Conservation (phyloP, 2,329 filamentous ascomycete species). For the Exophiala mesophila region DNA sequence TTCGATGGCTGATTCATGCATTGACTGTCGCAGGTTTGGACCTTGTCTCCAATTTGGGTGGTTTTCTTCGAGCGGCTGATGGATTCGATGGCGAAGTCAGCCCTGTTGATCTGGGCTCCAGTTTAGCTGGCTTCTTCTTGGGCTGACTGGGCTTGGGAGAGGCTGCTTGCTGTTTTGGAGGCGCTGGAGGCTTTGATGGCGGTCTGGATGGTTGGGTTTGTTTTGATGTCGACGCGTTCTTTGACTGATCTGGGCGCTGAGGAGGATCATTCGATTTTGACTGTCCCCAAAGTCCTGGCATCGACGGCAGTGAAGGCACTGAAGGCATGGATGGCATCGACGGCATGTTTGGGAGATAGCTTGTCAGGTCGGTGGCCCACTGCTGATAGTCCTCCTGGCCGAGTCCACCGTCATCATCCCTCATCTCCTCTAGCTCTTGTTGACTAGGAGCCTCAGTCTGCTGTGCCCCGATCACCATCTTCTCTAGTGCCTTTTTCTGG, state of each 20-base stretch:
- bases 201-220: conserved; percentile 7
- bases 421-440: conserved; percentile 14
- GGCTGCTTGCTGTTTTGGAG: conserved; percentile 3
- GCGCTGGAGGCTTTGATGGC: conserved; percentile 4
- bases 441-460: conserved; percentile 12
- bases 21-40: conserved; percentile 5
- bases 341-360: conserved; percentile 14
- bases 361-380: conserved; percentile 11
- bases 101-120: conserved; percentile 5
- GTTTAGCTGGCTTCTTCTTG: conserved; percentile 4
- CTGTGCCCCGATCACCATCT: conserved; percentile 16
- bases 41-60: conserved; percentile 10
- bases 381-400: conserved; percentile 10
- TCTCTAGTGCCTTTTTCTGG: conserved; percentile 16
- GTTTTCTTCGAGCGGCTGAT: conserved; percentile 4
- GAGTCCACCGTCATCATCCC: conserved; percentile 9
- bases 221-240: conserved; percentile 1
- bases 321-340: conserved; percentile 12
- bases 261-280: conserved; percentile 4
- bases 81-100: conserved; percentile 2
- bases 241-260: conserved; percentile 1
- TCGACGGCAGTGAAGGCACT: conserved; percentile 8
- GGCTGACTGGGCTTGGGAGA: background rate
- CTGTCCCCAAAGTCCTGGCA: conserved; percentile 10
- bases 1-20: conserved; percentile 1